phyloP scores from a whole-genome alignment of 768 basidiomycete genomes.

The Termitomyces sp. region DNA sequence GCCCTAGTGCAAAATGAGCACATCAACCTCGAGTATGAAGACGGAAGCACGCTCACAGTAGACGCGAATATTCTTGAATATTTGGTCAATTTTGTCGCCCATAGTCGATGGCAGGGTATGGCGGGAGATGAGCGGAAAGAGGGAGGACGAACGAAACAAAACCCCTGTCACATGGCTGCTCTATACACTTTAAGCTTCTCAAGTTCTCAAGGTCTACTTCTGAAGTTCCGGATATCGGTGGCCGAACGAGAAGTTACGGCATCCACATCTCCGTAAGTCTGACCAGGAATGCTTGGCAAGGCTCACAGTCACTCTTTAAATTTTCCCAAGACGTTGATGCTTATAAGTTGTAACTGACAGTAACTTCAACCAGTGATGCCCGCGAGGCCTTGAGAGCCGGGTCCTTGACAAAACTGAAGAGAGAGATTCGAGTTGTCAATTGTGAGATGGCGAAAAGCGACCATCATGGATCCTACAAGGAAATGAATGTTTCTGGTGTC shows the following conservation, averaged over 20 bases:
- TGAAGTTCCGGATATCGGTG: background rate
- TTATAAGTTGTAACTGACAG: background rate
- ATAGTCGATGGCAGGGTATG: background rate
- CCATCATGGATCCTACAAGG: too few species aligned
- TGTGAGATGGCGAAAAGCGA: too few species aligned
- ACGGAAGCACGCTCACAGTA: slow-evolving; percentile 15
- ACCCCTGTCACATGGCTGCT: background rate
- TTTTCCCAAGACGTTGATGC: background rate
- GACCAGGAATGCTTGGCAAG: background rate
- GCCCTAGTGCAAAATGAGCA: slow-evolving; percentile 11
- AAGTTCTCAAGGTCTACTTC: too few species aligned
- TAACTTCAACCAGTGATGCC: too few species aligned
- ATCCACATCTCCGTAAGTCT: background rate
- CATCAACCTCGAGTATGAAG: background rate
- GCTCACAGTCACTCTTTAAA: background rate
- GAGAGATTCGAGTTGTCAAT: too few species aligned
- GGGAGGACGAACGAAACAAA: slow-evolving; percentile 24
- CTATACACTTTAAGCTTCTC: too few species aligned
- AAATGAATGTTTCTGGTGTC: too few species aligned
- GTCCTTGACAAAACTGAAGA: too few species aligned
- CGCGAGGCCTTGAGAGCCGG: too few species aligned
- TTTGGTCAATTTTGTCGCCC: background rate
- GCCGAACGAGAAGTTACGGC: background rate
- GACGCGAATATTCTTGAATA: slow-evolving; percentile 22
- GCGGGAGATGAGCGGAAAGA: background rate